These are phyloP conservation scores for Xylogone sp. DNA, from an alignment of 2,329 filamentous ascomycete genomes.

Conservation along the genomic window DNA sequence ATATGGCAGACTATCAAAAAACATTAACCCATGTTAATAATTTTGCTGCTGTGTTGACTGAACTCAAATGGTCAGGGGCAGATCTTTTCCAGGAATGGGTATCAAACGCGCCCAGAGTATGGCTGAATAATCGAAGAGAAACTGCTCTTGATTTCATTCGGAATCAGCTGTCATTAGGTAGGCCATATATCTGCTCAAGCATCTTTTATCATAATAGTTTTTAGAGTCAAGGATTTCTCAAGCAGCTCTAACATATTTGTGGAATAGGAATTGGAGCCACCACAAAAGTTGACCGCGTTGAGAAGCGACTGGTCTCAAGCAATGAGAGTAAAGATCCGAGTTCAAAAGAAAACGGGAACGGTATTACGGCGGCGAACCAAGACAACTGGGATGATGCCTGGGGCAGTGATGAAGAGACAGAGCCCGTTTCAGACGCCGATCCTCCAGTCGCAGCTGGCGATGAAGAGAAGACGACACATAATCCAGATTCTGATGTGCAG, in stretches of 20 bases:
- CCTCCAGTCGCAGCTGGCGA: conserved; percentile 14
- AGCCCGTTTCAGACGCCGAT: conserved; percentile 16
- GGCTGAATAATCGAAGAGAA: conserved; percentile 82
- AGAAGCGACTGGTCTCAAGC: conserved; percentile 73
- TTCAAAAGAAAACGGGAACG: conserved; percentile 40
- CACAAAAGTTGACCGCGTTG: conserved; percentile 74
- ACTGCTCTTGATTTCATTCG: conserved; percentile 73
- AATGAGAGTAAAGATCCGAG: conserved; percentile 62
- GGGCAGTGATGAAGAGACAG: conserved; percentile 61
- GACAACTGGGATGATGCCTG: conserved; percentile 77
- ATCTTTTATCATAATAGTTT: no score
- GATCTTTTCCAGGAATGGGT: conserved; percentile 75
- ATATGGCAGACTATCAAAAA: conserved; percentile 68
- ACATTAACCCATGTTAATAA: conserved; percentile 60
- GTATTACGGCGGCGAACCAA: conserved; percentile 13
- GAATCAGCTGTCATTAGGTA: conserved; percentile 52
- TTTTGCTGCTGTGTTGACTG: conserved; percentile 62
- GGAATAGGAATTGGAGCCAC: conserved; percentile 58
- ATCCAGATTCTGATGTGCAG: conserved; percentile 16
- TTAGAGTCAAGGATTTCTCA: no score
- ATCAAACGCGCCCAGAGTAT: conserved; percentile 72
- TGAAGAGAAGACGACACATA: conserved; percentile 2
- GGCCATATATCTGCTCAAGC: no score
- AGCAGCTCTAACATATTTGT: background rate
- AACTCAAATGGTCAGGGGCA: conserved; percentile 58